Evolutionary conservation across 108 stramenopile species (phyloP).

Genomic region (Pseudonitzschia multistriata): DNA sequence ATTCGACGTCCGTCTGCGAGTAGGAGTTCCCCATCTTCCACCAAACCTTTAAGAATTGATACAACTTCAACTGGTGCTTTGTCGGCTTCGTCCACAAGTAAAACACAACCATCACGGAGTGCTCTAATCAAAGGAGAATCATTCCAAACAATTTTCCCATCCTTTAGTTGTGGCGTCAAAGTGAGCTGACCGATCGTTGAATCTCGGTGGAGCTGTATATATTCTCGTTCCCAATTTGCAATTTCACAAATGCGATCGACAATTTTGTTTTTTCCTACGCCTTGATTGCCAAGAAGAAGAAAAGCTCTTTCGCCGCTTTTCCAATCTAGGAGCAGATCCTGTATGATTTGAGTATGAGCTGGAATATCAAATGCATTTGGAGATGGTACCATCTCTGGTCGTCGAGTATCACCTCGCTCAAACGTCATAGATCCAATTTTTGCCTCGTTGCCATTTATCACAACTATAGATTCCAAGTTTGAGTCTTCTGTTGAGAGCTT

Average conservation of each 20-base stretch:
- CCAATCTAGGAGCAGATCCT: constrained; percentile 31
- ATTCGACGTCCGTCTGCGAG: constrained; percentile 78
- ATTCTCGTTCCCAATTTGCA: constrained; percentile 81
- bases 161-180: constrained; percentile 60
- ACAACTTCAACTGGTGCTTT: constrained; percentile 89
- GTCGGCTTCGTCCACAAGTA: constrained; percentile 92
- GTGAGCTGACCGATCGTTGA: constrained; percentile 75
- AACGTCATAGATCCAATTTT: constrained; percentile 38
- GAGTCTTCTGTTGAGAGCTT: constrained; percentile 6
- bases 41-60: constrained; percentile 74
- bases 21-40: constrained; percentile 86
- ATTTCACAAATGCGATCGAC: constrained; percentile 67
- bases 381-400: constrained; percentile 50
- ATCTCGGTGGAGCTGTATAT: constrained; percentile 92
- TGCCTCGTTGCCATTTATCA: constrained; percentile 2
- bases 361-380: constrained; percentile 51
- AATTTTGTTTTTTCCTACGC: constrained; percentile 90
- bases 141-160: constrained; percentile 66
- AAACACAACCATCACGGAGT: constrained; percentile 59
- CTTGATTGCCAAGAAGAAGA: constrained; percentile 86
- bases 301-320: constrained; percentile 63
- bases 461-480: background rate
- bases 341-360: constrained; percentile 34
- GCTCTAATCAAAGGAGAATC: constrained; percentile 88
- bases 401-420: constrained; percentile 7